Evolutionary conservation across 768 basidiomycete species (phyloP).

Genomic region (Clathrus columnatus): DNA sequence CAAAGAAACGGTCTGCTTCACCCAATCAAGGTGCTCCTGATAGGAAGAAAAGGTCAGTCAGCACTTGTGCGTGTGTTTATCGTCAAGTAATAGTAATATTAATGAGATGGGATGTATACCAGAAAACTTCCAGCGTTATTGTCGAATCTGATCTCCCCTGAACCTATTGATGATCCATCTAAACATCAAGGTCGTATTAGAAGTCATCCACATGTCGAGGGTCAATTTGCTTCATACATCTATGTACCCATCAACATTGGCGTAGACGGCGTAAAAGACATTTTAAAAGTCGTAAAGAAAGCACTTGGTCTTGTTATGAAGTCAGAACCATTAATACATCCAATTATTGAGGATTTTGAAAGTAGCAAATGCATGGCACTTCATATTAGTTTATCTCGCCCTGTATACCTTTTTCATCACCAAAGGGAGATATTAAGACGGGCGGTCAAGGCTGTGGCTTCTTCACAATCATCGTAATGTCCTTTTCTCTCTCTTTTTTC

Average conservation of each 20-base stretch:
- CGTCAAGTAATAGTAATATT: no score
- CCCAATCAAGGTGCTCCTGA: background rate
- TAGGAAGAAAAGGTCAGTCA: background rate
- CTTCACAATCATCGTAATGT: slow-evolving; percentile 38
- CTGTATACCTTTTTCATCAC: slow-evolving; percentile 69
- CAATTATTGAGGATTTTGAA: slow-evolving; percentile 23
- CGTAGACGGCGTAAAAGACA: slow-evolving; percentile 24
- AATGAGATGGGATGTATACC: no score
- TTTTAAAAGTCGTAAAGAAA: slow-evolving; percentile 39
- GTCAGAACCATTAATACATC: slow-evolving; percentile 38
- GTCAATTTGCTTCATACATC: slow-evolving; percentile 76
- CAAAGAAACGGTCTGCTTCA: background rate
- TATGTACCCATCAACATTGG: slow-evolving; percentile 55
- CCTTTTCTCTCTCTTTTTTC: slow-evolving; percentile 1
- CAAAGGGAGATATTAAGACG: slow-evolving; percentile 67
- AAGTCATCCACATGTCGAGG: slow-evolving; percentile 70
- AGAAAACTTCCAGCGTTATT: slow-evolving; percentile 62
- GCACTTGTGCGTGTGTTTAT: no score
- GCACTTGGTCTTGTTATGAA: slow-evolving; percentile 36
- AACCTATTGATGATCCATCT: slow-evolving; percentile 63
- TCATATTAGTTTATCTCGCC: slow-evolving; percentile 81
- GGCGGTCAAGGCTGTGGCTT: slow-evolving; percentile 47
- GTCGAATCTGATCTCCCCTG: slow-evolving; percentile 34
- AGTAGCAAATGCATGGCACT: slow-evolving; percentile 27
- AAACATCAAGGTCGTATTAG: slow-evolving; percentile 80